A percentile compares a stretch with the other conserved stretches of the same genome.
These are phyloP conservation scores for Pythium aristosporum DNA, from an alignment of 352 stramenopile species.

Conservation along the genomic window DNA sequence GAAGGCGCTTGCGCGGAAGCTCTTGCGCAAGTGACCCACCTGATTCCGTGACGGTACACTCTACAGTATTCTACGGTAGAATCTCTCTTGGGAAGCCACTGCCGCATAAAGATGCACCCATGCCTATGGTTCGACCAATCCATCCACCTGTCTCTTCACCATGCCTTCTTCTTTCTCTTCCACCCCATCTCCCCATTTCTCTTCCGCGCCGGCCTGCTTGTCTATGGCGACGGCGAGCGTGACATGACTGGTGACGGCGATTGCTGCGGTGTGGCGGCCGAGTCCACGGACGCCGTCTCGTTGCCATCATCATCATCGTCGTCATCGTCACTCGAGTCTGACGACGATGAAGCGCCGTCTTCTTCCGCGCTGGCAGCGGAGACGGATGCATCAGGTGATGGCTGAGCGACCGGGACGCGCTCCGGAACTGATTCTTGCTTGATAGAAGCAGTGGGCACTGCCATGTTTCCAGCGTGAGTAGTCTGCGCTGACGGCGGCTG, in stretches of 20 bases:
- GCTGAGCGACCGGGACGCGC: not conserved
- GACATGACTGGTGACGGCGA: constrained; percentile 63
- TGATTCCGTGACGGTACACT: not conserved
- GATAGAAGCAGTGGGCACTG: too few species aligned
- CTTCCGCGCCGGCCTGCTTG: not conserved
- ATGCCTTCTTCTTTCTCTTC: not conserved
- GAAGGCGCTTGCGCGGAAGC: constrained; percentile 19
- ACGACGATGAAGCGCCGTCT: constrained; percentile 22
- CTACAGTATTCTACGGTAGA: not conserved
- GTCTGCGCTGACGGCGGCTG: not conserved
- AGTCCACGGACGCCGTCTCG: constrained; percentile 52
- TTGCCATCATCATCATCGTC: constrained; percentile 42
- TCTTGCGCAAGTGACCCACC: constrained; percentile 20
- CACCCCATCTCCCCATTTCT: not conserved
- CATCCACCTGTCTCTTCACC: not conserved
- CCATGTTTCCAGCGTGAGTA: not conserved
- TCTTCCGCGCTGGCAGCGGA: constrained; percentile 17
- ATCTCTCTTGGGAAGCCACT: not conserved
- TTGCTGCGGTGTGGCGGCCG: constrained; percentile 34
- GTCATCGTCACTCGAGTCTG: constrained; percentile 23
- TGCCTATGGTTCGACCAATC: not conserved
- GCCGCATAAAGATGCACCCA: constrained; percentile 9
- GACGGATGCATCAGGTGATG: constrained; percentile 8
- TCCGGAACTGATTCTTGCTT: not conserved
- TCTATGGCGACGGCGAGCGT: constrained; percentile 50